Evolutionary conservation across 352 stramenopile genomes (phyloP), one percentile per base, ranked within the genome.

Genomic region (Globisporangium perplexum): DNA sequence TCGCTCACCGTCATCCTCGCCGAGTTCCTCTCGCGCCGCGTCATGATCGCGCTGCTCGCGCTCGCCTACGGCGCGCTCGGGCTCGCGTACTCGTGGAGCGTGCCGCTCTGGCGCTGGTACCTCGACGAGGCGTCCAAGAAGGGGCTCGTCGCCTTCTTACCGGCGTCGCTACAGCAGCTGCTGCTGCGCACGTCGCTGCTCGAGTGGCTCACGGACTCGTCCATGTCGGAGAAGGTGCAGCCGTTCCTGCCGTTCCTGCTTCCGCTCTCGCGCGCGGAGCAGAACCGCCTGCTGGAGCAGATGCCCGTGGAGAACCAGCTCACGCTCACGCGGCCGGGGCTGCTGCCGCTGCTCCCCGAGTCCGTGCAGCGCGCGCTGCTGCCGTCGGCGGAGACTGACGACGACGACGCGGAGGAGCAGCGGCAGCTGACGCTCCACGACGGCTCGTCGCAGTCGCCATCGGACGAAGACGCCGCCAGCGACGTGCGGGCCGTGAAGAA

Each of bases 121-220:
- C 43, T 84, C 53, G 62, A 84, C 18, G 71, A 89, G 28, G 69
- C 77, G 17, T 66, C 63, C 23, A 54, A 48, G 5, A 80, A 79
- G 48, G 84, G 84, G 4, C 41, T 94, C 7, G 53, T 94, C 6
- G 62, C 68, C 3, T 80, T 90, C 30, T 54, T 94, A 18, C 82
- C 84, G 0, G 54, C 56, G n/a, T 77, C 65, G 1, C 39, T 81
- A 5, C 82, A 87, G 59, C 50, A 85, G 28, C 52, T 92, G 39
- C 53, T 94, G 42, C 71, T 94, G 31, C 68, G 72, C 24, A 91
- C 74, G 50, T 92, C 74, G 41, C 68, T 93, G 14, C 61, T 94
- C 26, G 80, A 94, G 48, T 94, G 82, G 82, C 77, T 94, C 44
- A 88, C 80, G 1, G 84, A 93, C 51, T 82, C 80, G 17, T 74